Base-by-base conservation (phyloP, 306 rosid genomes). In the Gynostemma pentaphyllum region DNA sequence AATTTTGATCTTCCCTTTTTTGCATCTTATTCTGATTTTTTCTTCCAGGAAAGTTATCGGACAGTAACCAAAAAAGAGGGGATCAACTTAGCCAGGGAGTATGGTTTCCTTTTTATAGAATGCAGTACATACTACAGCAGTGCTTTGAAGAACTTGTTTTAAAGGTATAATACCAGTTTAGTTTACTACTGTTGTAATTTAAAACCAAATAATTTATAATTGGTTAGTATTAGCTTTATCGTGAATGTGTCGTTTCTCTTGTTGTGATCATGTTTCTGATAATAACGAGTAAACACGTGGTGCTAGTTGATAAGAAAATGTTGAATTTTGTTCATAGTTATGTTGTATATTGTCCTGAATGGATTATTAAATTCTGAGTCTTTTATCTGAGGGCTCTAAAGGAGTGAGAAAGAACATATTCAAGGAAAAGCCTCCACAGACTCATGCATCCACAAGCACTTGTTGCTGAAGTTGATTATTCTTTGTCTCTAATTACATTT, bases 141-240 rank as follows among this genome's bases (percentile, higher is more conserved):
- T 92, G 99, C 87, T 92, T 92, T 70, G 99, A 92, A 69, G 99
- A 92, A 74, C 99, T 84, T 66, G 95, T 92, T 74, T 68, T 94
- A 70, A 94, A 88, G 97, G 97, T 94, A 80, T 47, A 64, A 3
- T 29, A 16, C 45, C 19, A 16, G 16, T 45, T 46, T 3, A 60
- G 66, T 19, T n/a, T n/a, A 59, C 16, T 18, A 56, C 8, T 23
- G 7, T n/a, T n/a, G n/a, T 4, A 61, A 13, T 44, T 61, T 15
- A 9, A 21, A 36, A 37, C 15, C 66, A 61, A 59, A 3, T 14
- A 14, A 61, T 61, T 23, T 11, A 14, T 61, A 61, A 53, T 60
- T 60, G 66, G 21, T 28, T 52, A 15, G 40, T 61, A 7, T 19
- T n/a, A n/a, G n/a, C n/a, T n/a, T 5, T 22, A 41, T 4, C 36